Evolutionary conservation across 192 early-diverging fungal genomes (phyloP).

Genomic region (Cladochytrium replicatum): DNA sequence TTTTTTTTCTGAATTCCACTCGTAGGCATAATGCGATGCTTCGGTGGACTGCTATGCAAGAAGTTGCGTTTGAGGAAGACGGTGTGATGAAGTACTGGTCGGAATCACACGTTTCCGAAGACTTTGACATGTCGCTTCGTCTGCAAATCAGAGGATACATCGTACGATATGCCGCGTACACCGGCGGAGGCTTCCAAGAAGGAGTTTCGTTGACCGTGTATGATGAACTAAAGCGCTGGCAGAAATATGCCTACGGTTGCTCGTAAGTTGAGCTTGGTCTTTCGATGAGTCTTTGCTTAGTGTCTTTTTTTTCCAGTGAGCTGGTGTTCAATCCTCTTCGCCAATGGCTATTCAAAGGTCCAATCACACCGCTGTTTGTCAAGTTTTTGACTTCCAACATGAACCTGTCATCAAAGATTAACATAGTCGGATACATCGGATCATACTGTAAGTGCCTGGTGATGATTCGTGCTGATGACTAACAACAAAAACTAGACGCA

Average conservation of each 20-base stretch:
- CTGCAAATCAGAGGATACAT: slow-evolving; percentile 15
- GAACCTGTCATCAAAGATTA: slow-evolving; percentile 10
- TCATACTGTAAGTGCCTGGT: no score
- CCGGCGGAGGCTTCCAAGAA: slow-evolving; percentile 16
- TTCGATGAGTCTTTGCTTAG: no score
- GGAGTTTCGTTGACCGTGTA: slow-evolving; percentile 20
- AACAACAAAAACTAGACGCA: no score
- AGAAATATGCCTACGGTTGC: slow-evolving; percentile 20
- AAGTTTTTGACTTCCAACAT: slow-evolving; percentile 15
- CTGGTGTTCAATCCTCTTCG: slow-evolving; percentile 10
- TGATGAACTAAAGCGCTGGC: slow-evolving; percentile 14
- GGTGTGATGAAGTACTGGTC: slow-evolving; percentile 16
- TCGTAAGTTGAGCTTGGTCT: no score
- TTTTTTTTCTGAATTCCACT: background rate
- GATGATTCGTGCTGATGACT: no score
- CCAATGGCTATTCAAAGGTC: slow-evolving; percentile 7
- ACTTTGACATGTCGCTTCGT: slow-evolving; percentile 17
- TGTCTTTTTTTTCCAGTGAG: no score
- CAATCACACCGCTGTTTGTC: slow-evolving; percentile 11
- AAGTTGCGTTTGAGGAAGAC: slow-evolving; percentile 18
- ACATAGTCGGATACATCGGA: slow-evolving; percentile 15
- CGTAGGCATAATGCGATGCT: slow-evolving; percentile 15
- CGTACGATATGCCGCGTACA: slow-evolving; percentile 10
- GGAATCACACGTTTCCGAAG: slow-evolving; percentile 16
- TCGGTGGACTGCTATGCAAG: slow-evolving; percentile 12